Evolutionary conservation across 75 land plant species (phyloP).

Genomic region (Pinus albicaulis): DNA sequence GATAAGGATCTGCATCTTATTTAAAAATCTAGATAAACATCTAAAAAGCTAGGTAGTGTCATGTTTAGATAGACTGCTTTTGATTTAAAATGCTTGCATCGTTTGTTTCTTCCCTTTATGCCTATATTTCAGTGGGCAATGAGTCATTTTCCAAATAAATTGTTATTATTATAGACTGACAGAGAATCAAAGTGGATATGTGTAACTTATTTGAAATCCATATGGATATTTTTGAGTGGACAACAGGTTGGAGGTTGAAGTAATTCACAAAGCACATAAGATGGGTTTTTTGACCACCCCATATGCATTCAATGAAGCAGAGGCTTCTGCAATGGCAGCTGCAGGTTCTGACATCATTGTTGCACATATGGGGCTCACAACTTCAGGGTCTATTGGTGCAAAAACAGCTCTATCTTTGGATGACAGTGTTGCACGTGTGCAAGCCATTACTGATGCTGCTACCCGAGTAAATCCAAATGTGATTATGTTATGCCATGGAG

Average conservation of each 20-base stretch:
- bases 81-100: neutral
- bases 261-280: conserved; percentile 89
- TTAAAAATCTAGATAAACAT: neutral
- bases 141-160: conserved; percentile 10
- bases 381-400: conserved; percentile 96
- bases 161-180: neutral
- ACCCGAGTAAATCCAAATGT: conserved; percentile 61
- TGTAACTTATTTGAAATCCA: neutral
- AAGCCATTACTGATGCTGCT: conserved; percentile 96
- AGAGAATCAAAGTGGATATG: neutral
- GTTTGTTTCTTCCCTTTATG: neutral
- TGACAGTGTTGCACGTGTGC: conserved; percentile 82
- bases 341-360: conserved; percentile 97
- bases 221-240: neutral
- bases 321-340: conserved; percentile 87
- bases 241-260: conserved; percentile 92
- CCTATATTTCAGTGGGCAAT: neutral
- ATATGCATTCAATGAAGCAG: conserved; percentile 87
- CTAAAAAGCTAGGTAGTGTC: neutral
- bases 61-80: neutral
- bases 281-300: conserved; percentile 95
- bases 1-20: neutral
- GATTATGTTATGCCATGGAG: conserved; percentile 98
- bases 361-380: conserved; percentile 99
- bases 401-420: conserved; percentile 77